Base-by-base conservation (phyloP, 306 rosid species). In the Pyrus betulifolia region DNA sequence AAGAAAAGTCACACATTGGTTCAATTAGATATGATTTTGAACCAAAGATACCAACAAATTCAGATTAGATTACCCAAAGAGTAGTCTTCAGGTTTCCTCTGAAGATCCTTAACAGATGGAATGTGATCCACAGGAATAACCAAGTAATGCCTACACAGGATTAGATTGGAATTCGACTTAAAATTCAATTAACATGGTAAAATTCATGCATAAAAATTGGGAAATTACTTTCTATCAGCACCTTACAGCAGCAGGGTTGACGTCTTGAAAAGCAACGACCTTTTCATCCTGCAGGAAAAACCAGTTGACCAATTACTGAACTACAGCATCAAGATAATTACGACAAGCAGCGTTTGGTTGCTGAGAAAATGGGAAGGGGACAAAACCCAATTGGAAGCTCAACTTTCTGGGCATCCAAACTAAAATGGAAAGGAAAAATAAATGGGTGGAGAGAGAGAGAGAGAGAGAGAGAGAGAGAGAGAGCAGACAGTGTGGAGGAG, bases 41-140 rank as follows among this genome's bases (percentile, higher is more conserved):
- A 18, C 49, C 3, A 2, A 15, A 65, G n/a, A 6, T 30, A 21
- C 19, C 40, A 69, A 55, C 22, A 49, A 72, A 22, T 57, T 57
- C 12, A 57, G 61, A 57, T 61, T 57, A 74, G 70, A 63, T 78
- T 89, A 91, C 97, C 94, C 84, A 91, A 64, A 78, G 88, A 74
- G 81, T 82, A 75, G 77, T 91, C 91, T 82, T 89, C 91, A 31
- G 80, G 51, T 64, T 49, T 85, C 72, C 86, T 85, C 42, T 77
- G 84, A 75, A 89, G 91, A 85, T 89, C 81, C 1, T 80, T 89
- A 54, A 89, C 95, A 49, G 89, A 79, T 33, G 93, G 86, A 83
- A 89, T 86, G 76, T 91, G 97, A 65, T 81, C 81, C 75, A 81
- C 82, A 9, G 97, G 91, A 78, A 91, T 76, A 70, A 89, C 92